Conservation (phyloP, 768 basidiomycete genomes). For the Tubosaeta brunneosetosa region DNA sequence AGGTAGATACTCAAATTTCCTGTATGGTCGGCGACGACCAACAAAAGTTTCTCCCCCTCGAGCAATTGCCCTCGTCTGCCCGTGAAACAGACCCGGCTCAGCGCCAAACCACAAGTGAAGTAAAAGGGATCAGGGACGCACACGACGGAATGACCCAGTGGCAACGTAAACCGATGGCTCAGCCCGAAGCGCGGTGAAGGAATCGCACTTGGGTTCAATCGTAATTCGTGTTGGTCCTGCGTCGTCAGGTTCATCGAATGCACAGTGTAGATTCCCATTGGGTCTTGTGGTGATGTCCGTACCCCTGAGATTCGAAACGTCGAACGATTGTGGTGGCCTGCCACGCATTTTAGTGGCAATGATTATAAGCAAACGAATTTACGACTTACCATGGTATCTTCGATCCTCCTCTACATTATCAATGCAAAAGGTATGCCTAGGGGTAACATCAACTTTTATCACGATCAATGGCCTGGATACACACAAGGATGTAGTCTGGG, state of each 20-base stretch:
- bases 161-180: conserved; percentile 14
- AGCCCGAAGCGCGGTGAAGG: conserved; percentile 22
- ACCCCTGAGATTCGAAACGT: conserved; percentile 3
- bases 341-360: not conserved
- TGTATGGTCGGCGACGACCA: conserved; percentile 35
- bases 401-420: not conserved
- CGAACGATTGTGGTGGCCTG: not conserved
- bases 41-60: conserved; percentile 35
- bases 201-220: conserved; percentile 16
- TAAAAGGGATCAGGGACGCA: not conserved
- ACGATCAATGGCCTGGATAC: not conserved
- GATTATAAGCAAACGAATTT: not conserved
- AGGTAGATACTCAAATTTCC: conserved; percentile 37
- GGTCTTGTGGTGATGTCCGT: conserved; percentile 13
- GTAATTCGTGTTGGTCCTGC: conserved; percentile 26
- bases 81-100: too few species aligned
- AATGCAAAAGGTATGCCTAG: conserved; percentile 11
- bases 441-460: not conserved
- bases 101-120: too few species aligned
- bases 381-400: too few species aligned
- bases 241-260: conserved; percentile 25
- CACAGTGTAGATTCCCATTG: conserved; percentile 17
- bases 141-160: conserved; percentile 17
- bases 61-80: conserved; percentile 40
- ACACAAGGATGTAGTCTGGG: conserved; percentile 1